phyloP scores from a whole-genome alignment of 768 basidiomycete species.

The Pleurotus salmoneostramineus region DNA sequence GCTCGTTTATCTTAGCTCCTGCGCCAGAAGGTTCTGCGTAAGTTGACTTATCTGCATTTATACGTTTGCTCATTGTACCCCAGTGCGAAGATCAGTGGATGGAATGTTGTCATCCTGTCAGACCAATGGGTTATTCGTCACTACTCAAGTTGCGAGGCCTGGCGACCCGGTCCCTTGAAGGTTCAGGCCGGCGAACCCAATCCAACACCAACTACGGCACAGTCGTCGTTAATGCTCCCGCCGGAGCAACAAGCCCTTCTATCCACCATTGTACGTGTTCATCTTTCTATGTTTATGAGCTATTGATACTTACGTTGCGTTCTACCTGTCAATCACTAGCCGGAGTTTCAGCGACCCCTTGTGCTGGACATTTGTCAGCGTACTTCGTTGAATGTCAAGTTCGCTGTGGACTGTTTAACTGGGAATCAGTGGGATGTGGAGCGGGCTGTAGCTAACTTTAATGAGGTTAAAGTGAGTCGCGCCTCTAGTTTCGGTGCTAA shows the following conservation, averaged over 20 bases:
- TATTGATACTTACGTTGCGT: slow-evolving; percentile 10
- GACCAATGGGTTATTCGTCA: slow-evolving; percentile 81
- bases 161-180: slow-evolving; percentile 69
- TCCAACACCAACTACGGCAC: slow-evolving; percentile 17
- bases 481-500: background rate
- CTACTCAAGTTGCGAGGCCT: slow-evolving; percentile 82
- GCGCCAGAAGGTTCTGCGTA: slow-evolving; percentile 82
- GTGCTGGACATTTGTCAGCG: slow-evolving; percentile 67
- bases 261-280: slow-evolving; percentile 43
- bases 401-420: slow-evolving; percentile 79
- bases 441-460: slow-evolving; percentile 79
- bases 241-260: slow-evolving; percentile 49
- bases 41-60: slow-evolving; percentile 24
- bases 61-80: slow-evolving; percentile 10
- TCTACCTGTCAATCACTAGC: slow-evolving; percentile 31
- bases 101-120: slow-evolving; percentile 88
- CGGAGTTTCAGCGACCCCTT: slow-evolving; percentile 65
- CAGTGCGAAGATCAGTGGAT: slow-evolving; percentile 78
- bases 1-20: slow-evolving; percentile 84
- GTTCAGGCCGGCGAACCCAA: slow-evolving; percentile 51
- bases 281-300: slow-evolving; percentile 10
- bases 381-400: slow-evolving; percentile 78
- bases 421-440: slow-evolving; percentile 85
- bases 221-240: slow-evolving; percentile 26
- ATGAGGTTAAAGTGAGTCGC: slow-evolving; percentile 74